Base-by-base conservation (phyloP, 2,329 filamentous ascomycete genomes). In the Trichoderma sp. region DNA sequence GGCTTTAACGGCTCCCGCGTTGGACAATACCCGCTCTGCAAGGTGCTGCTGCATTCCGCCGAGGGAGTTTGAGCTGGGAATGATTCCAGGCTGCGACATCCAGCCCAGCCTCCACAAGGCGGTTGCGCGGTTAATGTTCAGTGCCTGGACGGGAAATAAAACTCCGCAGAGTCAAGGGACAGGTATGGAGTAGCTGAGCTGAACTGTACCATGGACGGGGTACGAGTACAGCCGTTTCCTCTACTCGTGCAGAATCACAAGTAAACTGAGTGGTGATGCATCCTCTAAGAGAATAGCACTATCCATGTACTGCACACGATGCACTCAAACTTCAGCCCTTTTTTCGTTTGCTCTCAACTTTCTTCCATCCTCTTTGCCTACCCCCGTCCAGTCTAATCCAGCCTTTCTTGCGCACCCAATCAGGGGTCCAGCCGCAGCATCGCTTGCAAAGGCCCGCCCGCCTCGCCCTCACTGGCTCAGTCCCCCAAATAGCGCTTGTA, bases 401-500 rank as follows among this genome's bases (percentile, higher is more conserved):
- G 53, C 65, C 24, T 21, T 43, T 43, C 58, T 36, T 6, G 64
- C 24, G 36, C 66, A 43, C 39, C 66, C 66, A 70, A 70, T 64
- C 68, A 70, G 32, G 65, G 65, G 34, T 47, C 53, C 36, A 43
- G 66, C 21, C 47, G 51, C 53, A 12, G 57, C 66, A 61, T 70
- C 66, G 66, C 66, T 70, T 70, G 53, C 66, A 58, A 60, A 51
- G 57, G 60, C 57, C 58, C 58, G 58, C 68, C 24, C 60, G 47
- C 26, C 51, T 62, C 47, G 43, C 68, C 60, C 68, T 70, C 68
- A 70, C 58, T 70, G 68, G 68, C 60, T 15, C 21, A 32, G 51
- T 28, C 56, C 24, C 28, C 21, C 57, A 70, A 34, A 62, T 70
- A 62, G 66, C 57, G 66, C 66, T 53, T 28, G 24, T 30, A 51